Evolutionary conservation across 176 grass and related monocot genomes (phyloP).

Genomic region (Puya raimondii): DNA sequence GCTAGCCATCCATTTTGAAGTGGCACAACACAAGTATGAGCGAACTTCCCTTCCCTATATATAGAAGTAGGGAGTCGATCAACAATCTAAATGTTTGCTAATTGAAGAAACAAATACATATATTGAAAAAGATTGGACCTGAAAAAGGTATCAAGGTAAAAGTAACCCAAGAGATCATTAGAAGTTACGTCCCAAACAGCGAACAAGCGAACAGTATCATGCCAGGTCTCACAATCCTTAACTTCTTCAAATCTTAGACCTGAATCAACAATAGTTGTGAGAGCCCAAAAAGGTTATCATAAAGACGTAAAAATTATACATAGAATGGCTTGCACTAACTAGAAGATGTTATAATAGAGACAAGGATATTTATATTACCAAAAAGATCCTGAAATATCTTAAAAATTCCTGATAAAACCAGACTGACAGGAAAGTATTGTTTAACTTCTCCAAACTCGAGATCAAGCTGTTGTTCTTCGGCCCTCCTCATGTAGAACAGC

Average conservation of each 20-base stretch:
- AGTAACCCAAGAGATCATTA: slow-evolving; percentile 79
- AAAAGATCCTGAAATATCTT: slow-evolving; percentile 98
- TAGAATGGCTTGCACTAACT: neutral
- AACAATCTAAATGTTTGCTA: neutral
- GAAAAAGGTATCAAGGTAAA: slow-evolving; percentile 78
- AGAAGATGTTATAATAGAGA: neutral
- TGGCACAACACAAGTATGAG: slow-evolving; percentile 72
- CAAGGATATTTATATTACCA: slow-evolving; percentile 43
- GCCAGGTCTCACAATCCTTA: slow-evolving; percentile 76
- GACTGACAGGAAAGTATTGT: slow-evolving; percentile 75
- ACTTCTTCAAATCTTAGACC: slow-evolving; percentile 76
- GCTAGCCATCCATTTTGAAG: slow-evolving; percentile 87
- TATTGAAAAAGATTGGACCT: slow-evolving; percentile 41
- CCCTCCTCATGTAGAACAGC: slow-evolving; percentile 90
- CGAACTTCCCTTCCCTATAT: slow-evolving; percentile 82
- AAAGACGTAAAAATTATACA: slow-evolving; percentile 5
- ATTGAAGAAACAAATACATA: neutral
- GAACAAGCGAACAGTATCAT: slow-evolving; percentile 74
- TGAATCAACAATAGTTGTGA: slow-evolving; percentile 24
- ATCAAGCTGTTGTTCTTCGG: slow-evolving; percentile 63
- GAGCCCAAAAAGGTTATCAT: slow-evolving; percentile 16
- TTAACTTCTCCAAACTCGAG: slow-evolving; percentile 86
- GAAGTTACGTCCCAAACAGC: slow-evolving; percentile 74
- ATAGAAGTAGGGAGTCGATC: slow-evolving; percentile 4
- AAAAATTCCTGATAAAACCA: slow-evolving; percentile 87